phyloP scores from a whole-genome alignment of 2,329 filamentous ascomycete genomes.

The Grosmannia huntii region DNA sequence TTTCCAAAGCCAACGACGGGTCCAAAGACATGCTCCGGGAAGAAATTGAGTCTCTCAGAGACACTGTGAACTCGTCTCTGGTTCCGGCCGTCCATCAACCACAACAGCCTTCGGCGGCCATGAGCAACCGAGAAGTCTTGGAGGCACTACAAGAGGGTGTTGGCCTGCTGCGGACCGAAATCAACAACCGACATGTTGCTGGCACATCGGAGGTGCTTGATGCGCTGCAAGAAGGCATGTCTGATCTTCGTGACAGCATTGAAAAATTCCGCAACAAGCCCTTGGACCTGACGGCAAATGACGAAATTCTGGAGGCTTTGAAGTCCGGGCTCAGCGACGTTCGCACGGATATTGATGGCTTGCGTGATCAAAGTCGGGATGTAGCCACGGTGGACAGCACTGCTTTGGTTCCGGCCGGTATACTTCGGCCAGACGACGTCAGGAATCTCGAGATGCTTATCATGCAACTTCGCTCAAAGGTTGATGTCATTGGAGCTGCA shows the following conservation, averaged over 20 bases:
- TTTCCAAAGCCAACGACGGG: conserved; percentile 32
- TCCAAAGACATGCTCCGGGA: conserved; percentile 61
- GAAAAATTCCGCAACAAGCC: conserved; percentile 70
- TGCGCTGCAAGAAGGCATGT: conserved; percentile 77
- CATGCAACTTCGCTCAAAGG: conserved; percentile 68
- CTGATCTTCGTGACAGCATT: conserved; percentile 62
- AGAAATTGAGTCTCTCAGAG: conserved; percentile 71
- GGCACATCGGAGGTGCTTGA: conserved; percentile 84
- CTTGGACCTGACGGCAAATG: conserved; percentile 67
- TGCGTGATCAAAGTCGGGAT: conserved; percentile 49
- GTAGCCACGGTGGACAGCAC: conserved; percentile 40
- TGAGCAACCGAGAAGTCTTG: conserved; percentile 52
- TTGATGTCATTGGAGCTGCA: conserved; percentile 55
- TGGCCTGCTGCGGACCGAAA: conserved; percentile 60
- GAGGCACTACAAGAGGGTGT: conserved; percentile 60
- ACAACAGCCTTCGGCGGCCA: conserved; percentile 12
- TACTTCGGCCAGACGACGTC: conserved; percentile 58
- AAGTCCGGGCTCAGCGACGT: conserved; percentile 69
- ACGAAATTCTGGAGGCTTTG: conserved; percentile 80
- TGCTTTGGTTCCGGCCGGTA: conserved; percentile 35
- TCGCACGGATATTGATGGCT: conserved; percentile 61
- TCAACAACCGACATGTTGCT: conserved; percentile 48
- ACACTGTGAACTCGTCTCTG: conserved; percentile 59
- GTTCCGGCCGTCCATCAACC: conserved; percentile 41
- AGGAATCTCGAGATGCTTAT: conserved; percentile 78